Base-by-base conservation (phyloP, 768 basidiomycete genomes). In the Agrocybe pediades region DNA sequence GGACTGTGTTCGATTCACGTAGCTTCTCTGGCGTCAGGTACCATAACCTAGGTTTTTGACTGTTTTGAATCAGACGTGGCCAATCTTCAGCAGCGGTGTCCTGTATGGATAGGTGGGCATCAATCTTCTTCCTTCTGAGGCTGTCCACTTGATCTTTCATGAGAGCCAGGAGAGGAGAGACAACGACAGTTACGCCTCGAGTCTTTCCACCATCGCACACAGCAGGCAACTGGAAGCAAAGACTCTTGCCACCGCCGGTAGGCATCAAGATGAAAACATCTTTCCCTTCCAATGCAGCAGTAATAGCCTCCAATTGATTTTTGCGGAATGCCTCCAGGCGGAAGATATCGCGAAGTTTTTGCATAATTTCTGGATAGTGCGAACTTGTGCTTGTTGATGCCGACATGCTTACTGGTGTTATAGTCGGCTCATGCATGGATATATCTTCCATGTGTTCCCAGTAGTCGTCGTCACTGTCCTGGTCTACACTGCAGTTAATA, bases 211-310 rank as follows among this genome's bases (percentile, higher is more conserved):
- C 72, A 30, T 72, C 70, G 63, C 94, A 91, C 27, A 97, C 78
- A 2, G 94, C 95, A 0, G 97, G 97, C 1, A 98, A 85, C 67
- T 98, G 87, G 68, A 87, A 94, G 60, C 89, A 93, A 33, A 95
- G 74, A 62, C 88, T 90, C 72, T 95, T 95, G 0, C 93, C 93
- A 3, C 94, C 94, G 29, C 94, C 95, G 1, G 97, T 99, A 1
- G 97, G 97, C 85, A 98, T 95, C 7, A 98, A 79, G 16, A 98
- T 92, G 59, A 98, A 94, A 16, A 93, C 92, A 63, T 98, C 96
- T 50, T 77, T 82, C 7, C 89, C 93, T 1, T 78, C 75, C 68
- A 99, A 73, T 0, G 90, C 85, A 15, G 88, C 88, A 41, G 83
- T 80, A 57, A 98, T 90, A 1, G 91, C 93, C 63, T 90, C 87